Evolutionary conservation across 345 rosid species (phyloP).

Genomic region (Anastatica hierochuntica): DNA sequence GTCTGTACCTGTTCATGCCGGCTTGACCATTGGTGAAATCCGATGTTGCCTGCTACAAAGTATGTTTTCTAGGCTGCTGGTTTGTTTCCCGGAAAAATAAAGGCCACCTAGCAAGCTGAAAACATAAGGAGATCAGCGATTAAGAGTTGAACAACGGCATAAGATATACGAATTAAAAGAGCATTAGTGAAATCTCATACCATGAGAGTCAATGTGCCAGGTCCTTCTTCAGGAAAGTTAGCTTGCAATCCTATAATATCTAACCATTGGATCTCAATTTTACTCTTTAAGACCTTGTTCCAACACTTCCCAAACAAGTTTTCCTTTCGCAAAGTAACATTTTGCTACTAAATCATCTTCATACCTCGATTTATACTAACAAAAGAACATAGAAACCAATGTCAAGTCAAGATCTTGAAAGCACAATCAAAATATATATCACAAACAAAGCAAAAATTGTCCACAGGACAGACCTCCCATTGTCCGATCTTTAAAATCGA

Average conservation of each 20-base stretch:
- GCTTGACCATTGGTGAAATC: conserved; percentile 99
- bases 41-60: conserved; percentile 96
- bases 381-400: conserved; percentile 2
- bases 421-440: neutral
- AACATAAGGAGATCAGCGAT: conserved; percentile 10
- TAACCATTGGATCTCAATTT: conserved; percentile 97
- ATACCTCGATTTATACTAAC: conserved; percentile 81
- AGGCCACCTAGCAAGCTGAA: conserved; percentile 93
- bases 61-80: conserved; percentile 96
- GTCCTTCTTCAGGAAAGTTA: conserved; percentile 70
- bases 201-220: conserved; percentile 79
- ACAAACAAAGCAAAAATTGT: neutral
- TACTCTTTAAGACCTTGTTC: conserved; percentile 95
- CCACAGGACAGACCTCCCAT: conserved; percentile 63
- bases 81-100: conserved; percentile 95
- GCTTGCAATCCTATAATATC: conserved; percentile 92
- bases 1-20: conserved; percentile 54
- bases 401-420: neutral
- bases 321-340: conserved; percentile 98
- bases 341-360: conserved; percentile 99
- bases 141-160: conserved; percentile 3
- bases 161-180: neutral
- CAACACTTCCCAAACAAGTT: conserved; percentile 98
- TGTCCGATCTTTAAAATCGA: conserved; percentile 65
- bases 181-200: conserved; percentile 31